These are phyloP conservation scores for Collybiopsis confluens DNA, from an alignment of 768 basidiomycete species.

Conservation along the genomic window DNA sequence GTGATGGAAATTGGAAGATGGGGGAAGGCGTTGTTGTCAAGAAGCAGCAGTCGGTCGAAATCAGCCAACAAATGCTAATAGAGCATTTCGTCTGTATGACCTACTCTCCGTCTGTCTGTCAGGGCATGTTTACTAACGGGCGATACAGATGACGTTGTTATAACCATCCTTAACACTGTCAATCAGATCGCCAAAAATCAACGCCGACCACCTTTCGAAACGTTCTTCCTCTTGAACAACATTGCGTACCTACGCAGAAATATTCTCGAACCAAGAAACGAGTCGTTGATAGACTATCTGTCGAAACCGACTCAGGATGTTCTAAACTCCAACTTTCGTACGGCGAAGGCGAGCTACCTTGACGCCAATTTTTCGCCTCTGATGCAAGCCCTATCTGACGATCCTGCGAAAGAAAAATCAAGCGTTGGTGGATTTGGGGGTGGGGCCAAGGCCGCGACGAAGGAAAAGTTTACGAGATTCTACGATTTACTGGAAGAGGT, in stretches of 20 bases:
- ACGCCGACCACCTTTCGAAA: conserved; percentile 59
- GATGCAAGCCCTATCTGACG: conserved; percentile 63
- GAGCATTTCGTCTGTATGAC: conserved; percentile 77
- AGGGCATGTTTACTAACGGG: too few relatives aligned
- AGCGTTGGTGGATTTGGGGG: conserved; percentile 30
- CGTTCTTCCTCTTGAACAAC: conserved; percentile 81
- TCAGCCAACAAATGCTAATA: conserved; percentile 55
- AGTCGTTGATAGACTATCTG: conserved; percentile 45
- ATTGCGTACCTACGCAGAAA: conserved; percentile 62
- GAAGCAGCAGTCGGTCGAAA: conserved; percentile 43
- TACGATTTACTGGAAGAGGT: conserved; percentile 80
- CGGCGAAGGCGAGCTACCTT: conserved; percentile 80
- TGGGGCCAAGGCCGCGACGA: conserved; percentile 37
- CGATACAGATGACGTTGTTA: conserved; percentile 67
- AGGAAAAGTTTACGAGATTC: conserved; percentile 82
- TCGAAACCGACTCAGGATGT: conserved; percentile 58
- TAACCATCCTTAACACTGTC: conserved; percentile 56
- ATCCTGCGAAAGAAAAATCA: conserved; percentile 51
- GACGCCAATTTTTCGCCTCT: conserved; percentile 79
- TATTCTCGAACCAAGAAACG: conserved; percentile 56
- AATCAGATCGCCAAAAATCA: conserved; percentile 59
- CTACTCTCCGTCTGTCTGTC: too few relatives aligned
- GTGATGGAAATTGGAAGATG: conserved; percentile 92
- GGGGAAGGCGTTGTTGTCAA: conserved; percentile 73
- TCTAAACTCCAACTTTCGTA: conserved; percentile 71